Percentiles rank a stretch among this genome's conserved stretches.
These are phyloP conservation scores for Candolleomyces aberdarensis DNA, from an alignment of 768 basidiomycete genomes.

Conservation along the genomic window DNA sequence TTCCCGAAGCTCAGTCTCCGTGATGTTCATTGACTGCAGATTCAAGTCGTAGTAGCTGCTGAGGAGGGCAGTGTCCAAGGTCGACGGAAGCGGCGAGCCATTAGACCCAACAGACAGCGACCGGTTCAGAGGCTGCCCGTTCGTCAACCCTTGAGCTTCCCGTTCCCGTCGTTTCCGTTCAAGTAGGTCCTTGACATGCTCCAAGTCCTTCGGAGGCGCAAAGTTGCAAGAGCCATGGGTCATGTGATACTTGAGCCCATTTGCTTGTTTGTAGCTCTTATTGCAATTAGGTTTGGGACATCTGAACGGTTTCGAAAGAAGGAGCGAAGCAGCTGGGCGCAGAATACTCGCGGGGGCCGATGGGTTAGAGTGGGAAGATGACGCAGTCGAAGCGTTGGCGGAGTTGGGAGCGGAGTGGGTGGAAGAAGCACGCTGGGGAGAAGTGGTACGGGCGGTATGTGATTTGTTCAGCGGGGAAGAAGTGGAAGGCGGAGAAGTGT, in stretches of 20 bases:
- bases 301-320: constrained; percentile 82
- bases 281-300: constrained; percentile 96
- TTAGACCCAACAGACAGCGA: neutral
- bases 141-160: constrained; percentile 16
- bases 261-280: constrained; percentile 95
- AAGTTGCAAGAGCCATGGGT: constrained; percentile 93
- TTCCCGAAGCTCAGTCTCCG: constrained; percentile 63
- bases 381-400: too few species aligned
- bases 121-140: neutral
- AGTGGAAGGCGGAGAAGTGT: neutral
- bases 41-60: constrained; percentile 37
- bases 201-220: constrained; percentile 82
- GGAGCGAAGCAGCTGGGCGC: constrained; percentile 50
- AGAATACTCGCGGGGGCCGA: constrained; percentile 15
- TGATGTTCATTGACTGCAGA: constrained; percentile 32
- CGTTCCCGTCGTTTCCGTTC: constrained; percentile 49
- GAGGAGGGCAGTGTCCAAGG: constrained; percentile 8
- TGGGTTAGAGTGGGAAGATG: neutral
- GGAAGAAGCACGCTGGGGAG: constrained; percentile 11
- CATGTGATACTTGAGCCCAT: constrained; percentile 93
- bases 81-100: constrained; percentile 7
- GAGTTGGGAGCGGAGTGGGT: constrained; percentile 9
- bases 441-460: constrained; percentile 11
- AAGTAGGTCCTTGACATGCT: constrained; percentile 71
- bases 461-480: constrained; percentile 7